Base-by-base conservation (phyloP, 129 eudicot genomes). In the Cynara cardunculus region DNA sequence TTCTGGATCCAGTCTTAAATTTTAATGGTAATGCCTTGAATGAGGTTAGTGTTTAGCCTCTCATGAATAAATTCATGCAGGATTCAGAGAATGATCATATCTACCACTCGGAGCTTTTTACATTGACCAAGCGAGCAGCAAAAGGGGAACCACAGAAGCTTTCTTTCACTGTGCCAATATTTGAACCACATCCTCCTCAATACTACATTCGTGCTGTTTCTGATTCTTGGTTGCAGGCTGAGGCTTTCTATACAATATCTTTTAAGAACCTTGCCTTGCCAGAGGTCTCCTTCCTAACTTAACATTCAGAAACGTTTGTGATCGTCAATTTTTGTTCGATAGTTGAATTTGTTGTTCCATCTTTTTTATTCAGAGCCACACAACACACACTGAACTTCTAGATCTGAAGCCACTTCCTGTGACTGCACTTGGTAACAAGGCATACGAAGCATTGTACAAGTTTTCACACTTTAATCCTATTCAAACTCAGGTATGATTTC, bases 161-260 rank as follows among this genome's bases (percentile, higher is more conserved):
- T 74, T 87, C 99, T 27, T 95, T 95, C 78, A 92, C 97, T 14
- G 97, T 95, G 80, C 99, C 99, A 26, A 95, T 95, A 62, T 95
- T 95, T 81, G 99, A 95, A 86, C 99, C 99, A 80, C 99, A 95
- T 84, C 99, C 99, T 75, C 93, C 99, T 73, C 99, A 95, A 79
- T 95, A 95, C 82, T 89, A 89, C 77, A 95, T 95, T 69, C 97
- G 97, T 85, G 97, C 99, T 53, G 90, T 95, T 80, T 95, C 99
- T 24, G 99, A 95, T 79, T 92, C 93, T 19, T 95, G 99, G 99
- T 49, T 95, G 88, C 97, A 92, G 53, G 82, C 97, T 18, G 99
- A 95, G 83, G 90, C 99, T 37, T 91, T 92, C 81, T 95, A 90
- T 80, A 86, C 97, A 12, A 88, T 95, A 85, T 92, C 99, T 12